Base-by-base conservation (phyloP, 2,329 filamentous ascomycete species). In the Exophiala calicioides region DNA sequence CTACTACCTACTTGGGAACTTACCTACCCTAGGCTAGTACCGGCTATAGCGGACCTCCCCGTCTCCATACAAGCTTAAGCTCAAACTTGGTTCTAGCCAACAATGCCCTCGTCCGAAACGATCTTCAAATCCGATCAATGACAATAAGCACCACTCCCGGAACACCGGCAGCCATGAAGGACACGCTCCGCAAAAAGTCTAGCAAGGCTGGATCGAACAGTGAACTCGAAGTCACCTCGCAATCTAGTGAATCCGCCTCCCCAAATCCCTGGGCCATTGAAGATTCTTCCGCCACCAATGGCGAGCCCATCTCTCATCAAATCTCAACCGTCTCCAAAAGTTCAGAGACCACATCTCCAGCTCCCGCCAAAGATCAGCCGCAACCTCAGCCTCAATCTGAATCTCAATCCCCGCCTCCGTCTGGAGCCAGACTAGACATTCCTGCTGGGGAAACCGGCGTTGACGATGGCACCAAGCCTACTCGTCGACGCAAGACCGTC, bases 261-360 rank as follows among this genome's bases (percentile, higher is more conserved):
- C 30, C 45, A 3, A 55, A 55, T 49, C 52, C 52, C 23, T 52
- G 52, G 52, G 44, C 48, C n/a, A 52, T 44, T 24, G 52, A 55
- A 29, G 24, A 36, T 16, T 47, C 45, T 12, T 50, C 52, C 4
- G 34, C 47, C 19, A n/a, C 41, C 19, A 49, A 52, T 18, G 48
- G 45, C 20, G 52, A 55, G n/a, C 10, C 19, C 8, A 37, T 52
- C 32, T 52, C 48, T 24, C 52, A 45, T 18, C 52, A 55, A 39
- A 27, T 37, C 19, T 52, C 48, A 19, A 55, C 52, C 27, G 19
- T 45, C 10, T 54, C 47, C 19, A 51, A 41, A 24, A 48, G 35
- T 16, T 36, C 52, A 1, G 42, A 41, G 10, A 46, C 47, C 13
- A 23, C 26, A 19, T 54, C 52, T 33, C 52, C 47, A n/a, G n/a